Evolutionary conservation across 2,329 filamentous ascomycete species (phyloP).

Genomic region (Massarina eburnea): DNA sequence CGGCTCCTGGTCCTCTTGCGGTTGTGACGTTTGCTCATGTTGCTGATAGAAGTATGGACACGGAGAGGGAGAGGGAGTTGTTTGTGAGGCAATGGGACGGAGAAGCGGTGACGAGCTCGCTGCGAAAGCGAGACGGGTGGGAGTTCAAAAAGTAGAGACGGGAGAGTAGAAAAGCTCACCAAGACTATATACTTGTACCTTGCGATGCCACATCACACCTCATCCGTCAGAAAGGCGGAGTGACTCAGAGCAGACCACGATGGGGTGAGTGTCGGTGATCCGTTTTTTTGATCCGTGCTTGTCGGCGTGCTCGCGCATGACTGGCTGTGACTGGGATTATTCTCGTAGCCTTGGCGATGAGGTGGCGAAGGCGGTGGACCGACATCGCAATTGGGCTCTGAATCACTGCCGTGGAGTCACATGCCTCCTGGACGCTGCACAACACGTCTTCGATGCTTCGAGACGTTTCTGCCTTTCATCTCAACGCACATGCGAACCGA

Average conservation of each 20-base stretch:
- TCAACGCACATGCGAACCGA: slow-evolving; percentile 4
- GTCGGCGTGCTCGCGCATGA: slow-evolving; percentile 24
- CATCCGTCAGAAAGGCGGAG: slow-evolving; percentile 34
- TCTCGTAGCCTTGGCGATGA: slow-evolving; percentile 5
- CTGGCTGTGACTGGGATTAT: slow-evolving; percentile 23
- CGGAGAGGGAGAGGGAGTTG: background rate
- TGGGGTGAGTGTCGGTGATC: slow-evolving; percentile 26
- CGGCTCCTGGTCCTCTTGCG: slow-evolving; percentile 47
- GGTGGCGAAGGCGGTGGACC: slow-evolving; percentile 26
- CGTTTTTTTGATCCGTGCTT: too few species aligned
- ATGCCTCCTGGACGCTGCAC: slow-evolving; percentile 14
- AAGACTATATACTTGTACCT: slow-evolving; percentile 29
- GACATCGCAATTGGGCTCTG: slow-evolving; percentile 22
- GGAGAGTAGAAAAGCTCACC: slow-evolving; percentile 14
- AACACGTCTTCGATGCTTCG: slow-evolving; percentile 16
- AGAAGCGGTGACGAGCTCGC: slow-evolving; percentile 28
- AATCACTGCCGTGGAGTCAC: slow-evolving; percentile 23
- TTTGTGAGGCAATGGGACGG: background rate
- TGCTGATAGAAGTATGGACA: background rate
- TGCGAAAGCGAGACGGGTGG: slow-evolving; percentile 29
- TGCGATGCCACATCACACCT: slow-evolving; percentile 21
- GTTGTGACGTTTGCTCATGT: slow-evolving; percentile 49
- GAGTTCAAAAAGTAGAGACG: slow-evolving; percentile 16
- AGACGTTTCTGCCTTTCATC: slow-evolving; percentile 12
- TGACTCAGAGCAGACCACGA: slow-evolving; percentile 38